phyloP scores from a whole-genome alignment of 495 filamentous ascomycete genomes.

The Aspergillus nanangensis region DNA sequence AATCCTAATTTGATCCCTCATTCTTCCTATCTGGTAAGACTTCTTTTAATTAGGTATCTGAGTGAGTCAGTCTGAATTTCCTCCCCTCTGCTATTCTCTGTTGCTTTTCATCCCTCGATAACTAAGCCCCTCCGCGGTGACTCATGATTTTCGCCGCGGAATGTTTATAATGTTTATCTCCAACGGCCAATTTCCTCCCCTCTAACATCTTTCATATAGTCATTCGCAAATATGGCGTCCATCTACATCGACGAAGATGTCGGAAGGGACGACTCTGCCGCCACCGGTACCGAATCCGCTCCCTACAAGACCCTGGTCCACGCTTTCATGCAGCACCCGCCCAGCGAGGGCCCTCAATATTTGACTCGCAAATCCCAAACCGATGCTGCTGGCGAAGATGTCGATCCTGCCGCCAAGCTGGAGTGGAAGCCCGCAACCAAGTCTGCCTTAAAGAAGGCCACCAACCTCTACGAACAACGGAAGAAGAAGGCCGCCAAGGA shows the following conservation, averaged over 20 bases:
- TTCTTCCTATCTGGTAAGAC: not conserved
- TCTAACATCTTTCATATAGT: constrained; percentile 1
- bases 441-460: constrained; percentile 77
- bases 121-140: too few species aligned
- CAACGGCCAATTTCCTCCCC: too few species aligned
- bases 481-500: constrained; percentile 76
- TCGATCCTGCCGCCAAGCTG: constrained; percentile 39
- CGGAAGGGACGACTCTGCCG: constrained; percentile 65
- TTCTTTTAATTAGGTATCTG: too few species aligned
- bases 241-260: constrained; percentile 77
- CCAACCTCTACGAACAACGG: constrained; percentile 63
- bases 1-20: too few species aligned
- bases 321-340: constrained; percentile 69
- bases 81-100: too few species aligned
- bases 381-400: constrained; percentile 56
- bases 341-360: constrained; percentile 57
- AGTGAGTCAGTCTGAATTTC: too few species aligned
- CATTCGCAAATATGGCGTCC: constrained; percentile 35
- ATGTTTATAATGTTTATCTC: too few species aligned
- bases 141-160: too few species aligned
- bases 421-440: constrained; percentile 82
- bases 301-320: constrained; percentile 78
- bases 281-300: constrained; percentile 62
- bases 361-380: constrained; percentile 64
- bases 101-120: too few species aligned